Evolutionary conservation across 768 basidiomycete species (phyloP).

Genomic region (Pulveroboletus sp.): DNA sequence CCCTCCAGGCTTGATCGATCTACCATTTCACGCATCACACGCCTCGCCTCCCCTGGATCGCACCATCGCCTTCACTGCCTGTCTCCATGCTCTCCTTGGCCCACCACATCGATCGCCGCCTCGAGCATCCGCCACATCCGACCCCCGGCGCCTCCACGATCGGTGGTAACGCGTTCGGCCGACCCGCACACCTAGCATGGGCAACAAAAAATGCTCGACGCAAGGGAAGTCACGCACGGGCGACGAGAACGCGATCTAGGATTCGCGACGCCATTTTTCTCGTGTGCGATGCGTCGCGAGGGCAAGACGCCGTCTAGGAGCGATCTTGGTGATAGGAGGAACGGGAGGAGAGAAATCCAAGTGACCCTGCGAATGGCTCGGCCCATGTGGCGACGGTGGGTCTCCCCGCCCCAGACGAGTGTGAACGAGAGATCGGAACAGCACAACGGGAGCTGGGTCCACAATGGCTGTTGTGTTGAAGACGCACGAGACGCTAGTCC

Average conservation of each 20-base stretch:
- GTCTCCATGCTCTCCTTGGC: conserved; percentile 43
- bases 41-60: conserved; percentile 52
- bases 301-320: conserved; percentile 59
- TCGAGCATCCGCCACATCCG: conserved; percentile 34
- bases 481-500: neutral
- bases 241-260: conserved; percentile 19
- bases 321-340: conserved; percentile 37
- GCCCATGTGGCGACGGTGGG: conserved; percentile 31
- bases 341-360: conserved; percentile 22
- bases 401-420: too few relatives aligned
- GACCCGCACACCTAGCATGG: conserved; percentile 42
- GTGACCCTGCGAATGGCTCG: conserved; percentile 26
- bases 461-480: conserved; percentile 41
- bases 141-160: conserved; percentile 27
- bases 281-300: conserved; percentile 48
- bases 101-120: conserved; percentile 32
- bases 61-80: conserved; percentile 50
- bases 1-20: neutral
- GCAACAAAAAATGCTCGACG: conserved; percentile 56
- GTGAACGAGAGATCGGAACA: too few relatives aligned
- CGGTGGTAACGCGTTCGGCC: conserved; percentile 28
- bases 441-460: conserved; percentile 49
- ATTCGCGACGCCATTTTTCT: conserved; percentile 22
- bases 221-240: conserved; percentile 28
- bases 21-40: conserved; percentile 2